Conservation (phyloP, 306 rosid genomes). For the Echinosophora koreensis region DNA sequence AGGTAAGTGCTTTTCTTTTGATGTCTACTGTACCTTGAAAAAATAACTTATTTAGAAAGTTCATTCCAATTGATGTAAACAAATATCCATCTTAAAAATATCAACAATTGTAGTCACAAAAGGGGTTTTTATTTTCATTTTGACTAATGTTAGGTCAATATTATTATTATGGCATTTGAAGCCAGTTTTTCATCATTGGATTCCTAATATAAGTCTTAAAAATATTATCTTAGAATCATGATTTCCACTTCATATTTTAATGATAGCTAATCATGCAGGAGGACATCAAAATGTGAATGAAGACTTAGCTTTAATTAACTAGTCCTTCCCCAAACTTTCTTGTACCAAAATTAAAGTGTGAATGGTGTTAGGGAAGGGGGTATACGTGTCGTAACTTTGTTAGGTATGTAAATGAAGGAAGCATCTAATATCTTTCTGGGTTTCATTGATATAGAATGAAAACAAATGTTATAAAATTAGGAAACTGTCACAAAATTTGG, state of each 20-base stretch:
- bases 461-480: neutral
- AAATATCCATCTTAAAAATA: neutral
- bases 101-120: no score
- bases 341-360: neutral
- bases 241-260: neutral
- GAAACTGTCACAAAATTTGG: conserved; percentile 9
- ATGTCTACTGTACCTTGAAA: neutral
- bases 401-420: neutral
- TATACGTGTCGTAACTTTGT: neutral
- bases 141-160: neutral
- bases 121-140: neutral
- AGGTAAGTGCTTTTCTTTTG: neutral
- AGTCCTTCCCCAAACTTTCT: neutral
- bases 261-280: neutral
- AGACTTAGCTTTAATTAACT: neutral
- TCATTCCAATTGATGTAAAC: neutral
- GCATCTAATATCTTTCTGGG: neutral
- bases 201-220: neutral
- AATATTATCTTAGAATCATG: neutral
- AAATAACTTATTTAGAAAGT: neutral
- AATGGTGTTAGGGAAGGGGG: neutral
- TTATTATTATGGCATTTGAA: neutral
- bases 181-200: neutral
- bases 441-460: conserved; percentile 3
- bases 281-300: neutral